Base-by-base conservation (phyloP, 306 rosid species). In the Trifolium subterraneum region DNA sequence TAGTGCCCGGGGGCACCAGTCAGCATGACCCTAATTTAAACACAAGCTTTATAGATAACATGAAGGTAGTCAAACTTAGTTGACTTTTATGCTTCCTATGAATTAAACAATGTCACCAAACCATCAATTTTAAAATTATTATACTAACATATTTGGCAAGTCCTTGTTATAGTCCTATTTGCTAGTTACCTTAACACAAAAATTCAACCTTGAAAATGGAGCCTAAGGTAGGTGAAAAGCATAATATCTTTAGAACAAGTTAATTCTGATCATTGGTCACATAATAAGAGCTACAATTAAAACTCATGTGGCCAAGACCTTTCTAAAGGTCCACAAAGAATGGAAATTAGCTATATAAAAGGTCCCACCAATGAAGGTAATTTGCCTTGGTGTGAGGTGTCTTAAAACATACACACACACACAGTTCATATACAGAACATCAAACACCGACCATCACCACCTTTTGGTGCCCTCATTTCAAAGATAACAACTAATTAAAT, bases 391-490 rank as follows among this genome's bases (percentile, higher is more conserved):
- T n/a, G 64, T 13, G 64, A 64, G 47, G 55, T 15, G 73, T 27
- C 64, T 67, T 8, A 48, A 4, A 29, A 29, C n/a, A n/a, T n/a
- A 29, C 33, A 29, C 6, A 29, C 33, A 29, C 6, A 29, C 8
- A 63, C 73, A 64, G 59, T 14, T 36, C 64, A 5, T 48, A 61
- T 31, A 63, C 64, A 15, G 58, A 38, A 58, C 83, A 68, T 63
- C 72, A 65, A 79, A 45, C 81, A 66, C 82, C 69, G 72, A 86
- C 81, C 87, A 65, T 51, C 10, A 60, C 38, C n/a, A 52, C 73
- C 72, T 83, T 80, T 70, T 70, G 68, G 58, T 41, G 69, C 66
- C 78, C 75, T 51, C n/a, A 16, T 35, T 41, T 33, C 12, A 39
- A 56, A 66, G 80, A 54, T 36, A 13, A n/a, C 60, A 64, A 60